Evolutionary conservation across 2,329 filamentous ascomycete genomes (phyloP).

Genomic region (Diplodia intermedia): DNA sequence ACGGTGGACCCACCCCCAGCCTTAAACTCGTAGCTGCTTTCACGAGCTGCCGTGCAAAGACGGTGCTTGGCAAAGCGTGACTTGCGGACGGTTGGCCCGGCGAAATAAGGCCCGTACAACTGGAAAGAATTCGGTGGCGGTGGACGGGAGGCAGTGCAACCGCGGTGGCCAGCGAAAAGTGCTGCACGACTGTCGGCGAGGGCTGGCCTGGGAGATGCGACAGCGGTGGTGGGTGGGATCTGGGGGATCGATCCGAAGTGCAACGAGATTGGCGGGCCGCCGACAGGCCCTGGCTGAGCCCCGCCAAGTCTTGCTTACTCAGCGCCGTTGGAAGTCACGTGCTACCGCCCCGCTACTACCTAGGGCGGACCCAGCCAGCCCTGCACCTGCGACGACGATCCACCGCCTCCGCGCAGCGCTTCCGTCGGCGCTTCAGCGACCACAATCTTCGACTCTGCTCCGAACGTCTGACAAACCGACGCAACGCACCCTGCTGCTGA

Average conservation of each 20-base stretch:
- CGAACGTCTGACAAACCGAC: neutral
- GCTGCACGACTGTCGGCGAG: neutral
- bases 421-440: constrained; percentile 1
- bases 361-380: neutral
- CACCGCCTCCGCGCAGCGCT: neutral
- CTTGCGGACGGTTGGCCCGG: neutral
- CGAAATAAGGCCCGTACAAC: neutral
- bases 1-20: neutral
- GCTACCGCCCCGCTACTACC: neutral
- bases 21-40: neutral
- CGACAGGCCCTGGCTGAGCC: neutral
- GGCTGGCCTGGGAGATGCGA: neutral
- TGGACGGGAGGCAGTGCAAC: neutral
- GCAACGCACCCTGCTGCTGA: neutral
- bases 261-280: constrained; percentile 29
- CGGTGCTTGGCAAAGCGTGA: constrained; percentile 17
- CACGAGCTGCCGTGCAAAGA: neutral
- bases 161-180: neutral
- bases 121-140: neutral
- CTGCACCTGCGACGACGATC: constrained; percentile 22
- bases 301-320: constrained; percentile 11
- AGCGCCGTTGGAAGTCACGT: neutral
- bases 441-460: neutral
- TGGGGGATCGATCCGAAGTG: constrained; percentile 27
- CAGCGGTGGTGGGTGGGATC: constrained; percentile 12